These are phyloP conservation scores for Neurospora sp. DNA, from an alignment of 495 filamentous ascomycete genomes.

Conservation along the genomic window DNA sequence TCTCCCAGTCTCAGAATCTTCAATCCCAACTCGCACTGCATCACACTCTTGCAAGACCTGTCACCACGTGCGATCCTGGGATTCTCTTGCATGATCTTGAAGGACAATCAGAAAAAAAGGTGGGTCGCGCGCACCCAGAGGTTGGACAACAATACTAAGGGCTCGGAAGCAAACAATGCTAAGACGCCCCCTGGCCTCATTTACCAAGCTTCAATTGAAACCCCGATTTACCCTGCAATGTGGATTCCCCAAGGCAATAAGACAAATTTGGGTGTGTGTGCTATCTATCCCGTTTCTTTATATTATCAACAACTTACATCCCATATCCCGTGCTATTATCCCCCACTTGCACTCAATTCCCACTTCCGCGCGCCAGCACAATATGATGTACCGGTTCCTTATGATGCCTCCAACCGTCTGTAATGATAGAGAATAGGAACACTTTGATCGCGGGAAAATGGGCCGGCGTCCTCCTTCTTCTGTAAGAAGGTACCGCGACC, in stretches of 20 bases:
- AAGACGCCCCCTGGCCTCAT: neutral
- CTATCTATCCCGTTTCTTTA: neutral
- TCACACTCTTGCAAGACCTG: neutral
- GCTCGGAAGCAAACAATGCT: neutral
- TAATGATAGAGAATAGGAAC: neutral
- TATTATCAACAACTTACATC: neutral
- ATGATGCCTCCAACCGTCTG: neutral
- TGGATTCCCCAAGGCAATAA: neutral
- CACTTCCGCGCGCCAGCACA: neutral
- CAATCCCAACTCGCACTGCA: neutral
- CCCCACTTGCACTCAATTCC: neutral
- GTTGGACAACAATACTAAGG: neutral
- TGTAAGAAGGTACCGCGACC: neutral
- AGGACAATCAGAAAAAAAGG: neutral
- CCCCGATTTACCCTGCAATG: neutral
- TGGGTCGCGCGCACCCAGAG: neutral
- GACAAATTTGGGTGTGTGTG: neutral
- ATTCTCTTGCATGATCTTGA: neutral
- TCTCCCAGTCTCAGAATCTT: neutral
- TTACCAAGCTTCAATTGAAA: neutral
- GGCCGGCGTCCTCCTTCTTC: neutral
- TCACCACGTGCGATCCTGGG: neutral
- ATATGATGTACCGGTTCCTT: neutral
- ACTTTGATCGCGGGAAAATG: neutral
- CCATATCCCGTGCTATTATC: neutral